Percentiles rank a stretch among this genome's conserved stretches.
Evolutionary conservation across 2,329 filamentous ascomycete genomes (phyloP).

Genomic region (Pseudocercospora fijiensis): DNA sequence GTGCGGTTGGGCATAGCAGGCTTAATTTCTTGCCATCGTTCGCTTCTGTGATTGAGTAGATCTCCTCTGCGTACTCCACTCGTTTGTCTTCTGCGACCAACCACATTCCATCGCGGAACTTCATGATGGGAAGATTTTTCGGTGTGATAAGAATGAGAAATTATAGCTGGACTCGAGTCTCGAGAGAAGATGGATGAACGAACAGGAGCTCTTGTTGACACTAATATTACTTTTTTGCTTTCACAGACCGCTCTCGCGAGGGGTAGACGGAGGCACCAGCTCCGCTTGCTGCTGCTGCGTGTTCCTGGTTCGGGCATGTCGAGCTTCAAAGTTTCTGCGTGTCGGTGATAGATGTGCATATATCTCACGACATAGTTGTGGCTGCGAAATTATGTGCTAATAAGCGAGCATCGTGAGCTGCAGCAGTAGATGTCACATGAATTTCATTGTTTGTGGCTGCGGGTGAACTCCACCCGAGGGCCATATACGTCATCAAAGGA

Average conservation of each 20-base stretch:
- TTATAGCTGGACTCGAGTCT: no score
- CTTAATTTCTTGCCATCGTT: conserved; percentile 50
- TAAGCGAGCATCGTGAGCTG: neutral
- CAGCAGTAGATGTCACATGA: neutral
- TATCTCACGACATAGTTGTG: neutral
- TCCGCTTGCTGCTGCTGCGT: neutral
- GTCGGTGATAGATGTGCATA: neutral
- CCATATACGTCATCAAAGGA: neutral
- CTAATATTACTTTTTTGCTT: neutral
- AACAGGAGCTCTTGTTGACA: neutral
- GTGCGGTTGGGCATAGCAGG: conserved; percentile 58
- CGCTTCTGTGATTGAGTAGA: conserved; percentile 54
- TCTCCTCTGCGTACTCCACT: conserved; percentile 65
- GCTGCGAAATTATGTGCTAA: neutral
- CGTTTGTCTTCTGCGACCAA: conserved; percentile 59
- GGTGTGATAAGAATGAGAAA: neutral
- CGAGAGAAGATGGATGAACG: neutral
- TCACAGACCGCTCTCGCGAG: neutral
- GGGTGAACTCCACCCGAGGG: neutral
- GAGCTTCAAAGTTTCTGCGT: neutral
- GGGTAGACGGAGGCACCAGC: neutral
- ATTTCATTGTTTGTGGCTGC: neutral
- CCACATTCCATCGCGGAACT: conserved; percentile 56
- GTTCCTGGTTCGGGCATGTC: neutral
- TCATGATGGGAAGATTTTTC: neutral